Conservation (phyloP, 768 basidiomycete species). For the Candolleomyces efflorescens region DNA sequence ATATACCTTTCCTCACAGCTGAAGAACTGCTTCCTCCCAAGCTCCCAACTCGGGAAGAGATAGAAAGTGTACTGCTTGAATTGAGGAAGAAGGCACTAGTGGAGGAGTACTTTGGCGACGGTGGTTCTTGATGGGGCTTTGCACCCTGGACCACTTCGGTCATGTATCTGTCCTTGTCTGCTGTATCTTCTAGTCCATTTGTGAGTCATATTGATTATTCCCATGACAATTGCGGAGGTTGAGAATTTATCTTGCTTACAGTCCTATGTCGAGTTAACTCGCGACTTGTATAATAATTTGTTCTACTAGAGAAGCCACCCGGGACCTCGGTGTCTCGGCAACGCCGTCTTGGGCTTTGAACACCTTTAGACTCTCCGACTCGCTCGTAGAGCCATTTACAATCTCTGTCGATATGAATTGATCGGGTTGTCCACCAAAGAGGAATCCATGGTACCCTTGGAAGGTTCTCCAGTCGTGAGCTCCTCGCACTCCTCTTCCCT, state of each 20-base stretch:
- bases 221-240: not conserved
- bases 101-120: constrained; percentile 62
- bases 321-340: no score
- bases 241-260: not conserved
- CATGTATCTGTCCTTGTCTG: not conserved
- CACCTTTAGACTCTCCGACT: not conserved
- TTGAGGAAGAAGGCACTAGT: constrained; percentile 79
- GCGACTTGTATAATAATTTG: no score
- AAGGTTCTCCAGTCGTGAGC: not conserved
- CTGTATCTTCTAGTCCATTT: not conserved
- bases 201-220: not conserved
- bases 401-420: not conserved
- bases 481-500: not conserved
- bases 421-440: not conserved
- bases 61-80: constrained; percentile 71
- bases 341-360: not conserved
- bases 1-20: constrained; percentile 70
- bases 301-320: no score
- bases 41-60: constrained; percentile 70
- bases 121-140: constrained; percentile 13
- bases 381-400: not conserved
- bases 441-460: not conserved
- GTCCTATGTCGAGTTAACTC: not conserved
- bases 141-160: not conserved
- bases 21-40: constrained; percentile 73